Conservation (phyloP, 1,139 yeast species). For the Diutina siamensis region DNA sequence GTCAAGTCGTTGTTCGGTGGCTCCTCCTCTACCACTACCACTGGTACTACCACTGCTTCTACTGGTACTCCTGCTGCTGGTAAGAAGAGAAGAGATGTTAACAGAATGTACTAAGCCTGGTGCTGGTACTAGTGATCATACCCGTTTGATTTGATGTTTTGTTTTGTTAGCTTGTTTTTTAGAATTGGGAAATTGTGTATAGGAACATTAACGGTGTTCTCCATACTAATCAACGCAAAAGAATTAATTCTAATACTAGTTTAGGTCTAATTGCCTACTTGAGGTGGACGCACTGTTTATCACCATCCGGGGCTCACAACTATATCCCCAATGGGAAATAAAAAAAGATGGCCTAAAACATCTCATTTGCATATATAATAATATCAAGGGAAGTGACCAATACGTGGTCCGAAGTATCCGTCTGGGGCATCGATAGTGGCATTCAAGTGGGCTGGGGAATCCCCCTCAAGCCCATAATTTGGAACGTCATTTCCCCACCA, state of each 20-base stretch:
- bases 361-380: too few species aligned
- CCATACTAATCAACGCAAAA: too few species aligned
- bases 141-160: neutral
- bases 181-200: neutral
- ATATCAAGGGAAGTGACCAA: slow-evolving; percentile 23
- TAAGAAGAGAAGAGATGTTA: neutral
- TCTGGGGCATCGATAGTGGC: slow-evolving; percentile 17
- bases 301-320: too few species aligned
- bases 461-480: neutral
- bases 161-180: neutral
- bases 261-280: too few species aligned
- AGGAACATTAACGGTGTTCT: slow-evolving; percentile 1
- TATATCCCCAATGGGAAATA: too few species aligned
- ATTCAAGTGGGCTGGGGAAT: slow-evolving; percentile 8
- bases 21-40: neutral
- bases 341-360: too few species aligned
- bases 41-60: slow-evolving; percentile 10
- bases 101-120: slow-evolving; percentile 5
- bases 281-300: too few species aligned
- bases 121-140: neutral
- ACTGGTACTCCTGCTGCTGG: slow-evolving; percentile 11
- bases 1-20: slow-evolving; percentile 13
- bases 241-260: too few species aligned
- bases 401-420: slow-evolving; percentile 37
- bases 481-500: slow-evolving; percentile 6